Evolutionary conservation across 2,329 filamentous ascomycete species (phyloP), one percentile per base, ranked within the genome.

Genomic region (Colletotrichum sp.): DNA sequence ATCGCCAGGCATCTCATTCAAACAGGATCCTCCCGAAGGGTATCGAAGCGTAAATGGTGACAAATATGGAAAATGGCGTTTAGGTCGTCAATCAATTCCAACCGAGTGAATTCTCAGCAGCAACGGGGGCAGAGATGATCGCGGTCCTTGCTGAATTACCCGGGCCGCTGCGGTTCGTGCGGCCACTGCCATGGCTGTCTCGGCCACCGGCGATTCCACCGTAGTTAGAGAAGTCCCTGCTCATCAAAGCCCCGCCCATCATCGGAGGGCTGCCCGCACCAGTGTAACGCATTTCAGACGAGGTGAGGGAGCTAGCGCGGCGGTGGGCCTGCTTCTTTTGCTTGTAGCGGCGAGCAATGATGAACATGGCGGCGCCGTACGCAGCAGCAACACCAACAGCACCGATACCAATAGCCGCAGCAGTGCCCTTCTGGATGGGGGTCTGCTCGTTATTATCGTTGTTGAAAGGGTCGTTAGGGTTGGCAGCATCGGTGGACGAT

Each of bases 331-430:
- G 91, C 86, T 92, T 94, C 90, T 94, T 95, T 87, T 94, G 94
- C 89, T 96, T 95, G 90, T 98, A 98, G 76, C 96, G 92, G 77
- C 96, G 93, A 66, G 96, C 96, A 79, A 98, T 92, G 81, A 97
- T 93, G 88, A 98, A 96, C 96, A 98, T 98, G 84, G 95, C 96
- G 15, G 94, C 95, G 82, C 96, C 96, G 80, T 98, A 98, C n/a
- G 95, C 93, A 67, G 93, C 94, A 57, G 95, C 95, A 81, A 96
- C 93, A 59, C 91, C 91, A 36, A 96, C 92, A 30, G 95, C 94
- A 80, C 95, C 95, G 26, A 95, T 89, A 72, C 94, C 95, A 81
- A 98, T 93, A 78, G 91, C 92, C 28, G 90, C 91, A 2, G 90
- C 93, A 39, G 92, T 93, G 57, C 91, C 92, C 81, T 88, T 88